Evolutionary conservation across 2,329 filamentous ascomycete genomes (phyloP).

Genomic region (Penicillium aurantiogriseum): DNA sequence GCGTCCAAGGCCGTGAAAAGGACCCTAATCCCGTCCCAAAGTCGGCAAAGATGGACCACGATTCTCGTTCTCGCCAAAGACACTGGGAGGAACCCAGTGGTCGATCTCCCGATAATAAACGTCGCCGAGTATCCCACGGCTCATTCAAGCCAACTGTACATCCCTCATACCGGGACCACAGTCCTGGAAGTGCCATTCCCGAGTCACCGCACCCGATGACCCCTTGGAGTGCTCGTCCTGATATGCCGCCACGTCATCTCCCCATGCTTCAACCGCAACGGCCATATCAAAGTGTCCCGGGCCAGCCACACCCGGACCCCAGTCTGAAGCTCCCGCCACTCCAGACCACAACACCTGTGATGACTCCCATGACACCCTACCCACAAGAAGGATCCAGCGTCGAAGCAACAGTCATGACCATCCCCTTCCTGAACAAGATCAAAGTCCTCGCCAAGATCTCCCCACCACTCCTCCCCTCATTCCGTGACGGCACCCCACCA

Average conservation of each 20-base stretch:
- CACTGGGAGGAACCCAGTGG: conserved; percentile 37
- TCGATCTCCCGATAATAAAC: conserved; percentile 59
- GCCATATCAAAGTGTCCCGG: conserved; percentile 32
- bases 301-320: conserved; percentile 45
- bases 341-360: conserved; percentile 41
- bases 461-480: conserved; percentile 56
- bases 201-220: conserved; percentile 45
- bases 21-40: conserved; percentile 26
- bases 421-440: conserved; percentile 73
- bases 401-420: conserved; percentile 71
- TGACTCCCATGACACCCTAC: conserved; percentile 30
- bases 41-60: conserved; percentile 27
- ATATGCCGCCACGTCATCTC: conserved; percentile 33
- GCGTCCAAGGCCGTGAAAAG: conserved; percentile 24
- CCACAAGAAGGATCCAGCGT: conserved; percentile 48
- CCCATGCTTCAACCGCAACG: conserved; percentile 59
- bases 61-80: conserved; percentile 25
- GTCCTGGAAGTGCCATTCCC: conserved; percentile 19
- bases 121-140: conserved; percentile 56
- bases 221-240: conserved; percentile 46
- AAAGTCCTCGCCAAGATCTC: conserved; percentile 73
- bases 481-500: conserved; percentile 30
- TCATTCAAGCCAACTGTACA: conserved; percentile 38
- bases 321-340: conserved; percentile 56
- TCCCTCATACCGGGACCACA: conserved; percentile 34